Conservation (phyloP, 805 yeast genomes). For the Candida qinlingensis region DNA sequence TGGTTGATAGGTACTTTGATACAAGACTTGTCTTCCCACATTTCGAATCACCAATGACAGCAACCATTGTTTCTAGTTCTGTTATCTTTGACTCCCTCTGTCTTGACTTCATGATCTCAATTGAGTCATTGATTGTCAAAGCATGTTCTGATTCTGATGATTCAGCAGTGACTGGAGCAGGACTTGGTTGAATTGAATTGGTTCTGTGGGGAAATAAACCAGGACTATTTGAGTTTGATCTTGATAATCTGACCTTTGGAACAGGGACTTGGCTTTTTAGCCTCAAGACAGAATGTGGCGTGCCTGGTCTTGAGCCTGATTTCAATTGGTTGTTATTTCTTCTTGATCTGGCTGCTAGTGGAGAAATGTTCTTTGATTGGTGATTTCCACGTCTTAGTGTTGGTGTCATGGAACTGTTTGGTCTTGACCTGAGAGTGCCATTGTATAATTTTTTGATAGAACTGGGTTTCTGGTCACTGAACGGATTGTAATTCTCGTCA, state of each 20-base stretch:
- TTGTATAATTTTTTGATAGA: not conserved
- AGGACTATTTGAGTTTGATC: not conserved
- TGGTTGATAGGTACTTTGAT: slow-evolving; percentile 12
- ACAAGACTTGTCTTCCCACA: slow-evolving; percentile 26
- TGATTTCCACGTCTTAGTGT: slow-evolving; percentile 9
- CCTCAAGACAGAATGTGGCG: not conserved
- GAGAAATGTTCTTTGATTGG: slow-evolving; percentile 1
- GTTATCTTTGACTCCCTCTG: not conserved
- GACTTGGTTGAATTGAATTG: no score
- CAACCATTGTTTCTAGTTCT: slow-evolving; percentile 8
- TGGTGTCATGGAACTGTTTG: slow-evolving; percentile 5
- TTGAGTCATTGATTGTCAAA: no score
- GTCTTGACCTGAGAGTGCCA: not conserved
- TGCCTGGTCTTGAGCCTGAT: not conserved
- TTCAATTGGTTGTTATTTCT: not conserved
- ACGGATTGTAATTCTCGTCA: slow-evolving; percentile 6
- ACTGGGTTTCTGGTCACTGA: not conserved
- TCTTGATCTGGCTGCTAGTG: not conserved
- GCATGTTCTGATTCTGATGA: not conserved
- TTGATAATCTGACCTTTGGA: not conserved
- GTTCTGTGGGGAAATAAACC: not conserved
- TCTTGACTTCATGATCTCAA: no score
- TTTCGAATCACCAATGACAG: slow-evolving; percentile 23
- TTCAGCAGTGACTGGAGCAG: not conserved
- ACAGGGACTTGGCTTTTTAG: not conserved